These are phyloP conservation scores for Cupressus sempervirens DNA, from an alignment of 75 land plant species.

Conservation along the genomic window DNA sequence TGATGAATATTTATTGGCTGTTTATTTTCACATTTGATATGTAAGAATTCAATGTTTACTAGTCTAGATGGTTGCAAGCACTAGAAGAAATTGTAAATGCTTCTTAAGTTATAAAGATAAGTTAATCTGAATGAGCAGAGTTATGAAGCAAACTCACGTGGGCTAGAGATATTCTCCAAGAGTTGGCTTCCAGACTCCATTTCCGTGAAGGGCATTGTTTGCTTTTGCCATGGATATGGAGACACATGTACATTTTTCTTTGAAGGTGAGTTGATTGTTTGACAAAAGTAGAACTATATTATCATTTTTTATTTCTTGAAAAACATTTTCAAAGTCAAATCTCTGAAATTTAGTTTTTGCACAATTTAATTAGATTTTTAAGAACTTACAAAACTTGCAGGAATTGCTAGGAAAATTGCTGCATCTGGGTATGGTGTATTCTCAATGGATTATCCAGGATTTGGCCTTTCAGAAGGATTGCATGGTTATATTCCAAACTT, in stretches of 20 bases:
- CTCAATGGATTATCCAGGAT: constrained; percentile 80
- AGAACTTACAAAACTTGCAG: constrained; percentile 26
- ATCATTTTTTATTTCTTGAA: not conserved
- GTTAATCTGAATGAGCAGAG: constrained; percentile 30
- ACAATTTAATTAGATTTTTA: not conserved
- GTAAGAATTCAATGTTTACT: not conserved
- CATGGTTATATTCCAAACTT: constrained; percentile 74
- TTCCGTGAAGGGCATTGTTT: constrained; percentile 57
- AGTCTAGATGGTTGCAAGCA: not conserved
- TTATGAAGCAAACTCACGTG: constrained; percentile 62
- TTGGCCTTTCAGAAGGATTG: constrained; percentile 77
- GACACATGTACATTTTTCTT: constrained; percentile 91
- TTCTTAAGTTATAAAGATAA: not conserved
- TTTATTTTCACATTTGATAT: not conserved
- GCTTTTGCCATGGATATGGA: constrained; percentile 97
- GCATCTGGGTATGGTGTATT: constrained; percentile 62
- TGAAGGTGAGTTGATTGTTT: constrained; percentile 54
- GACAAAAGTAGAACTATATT: not conserved
- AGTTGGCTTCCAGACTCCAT: constrained; percentile 71
- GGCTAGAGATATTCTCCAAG: constrained; percentile 77
- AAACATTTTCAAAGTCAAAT: not conserved
- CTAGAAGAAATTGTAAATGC: not conserved
- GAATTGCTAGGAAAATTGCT: constrained; percentile 68
- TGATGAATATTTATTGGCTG: not conserved
- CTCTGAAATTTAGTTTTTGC: not conserved